A percentile compares a stretch with the other conserved stretches of the same genome.
These are phyloP conservation scores for Phytopythium boreale DNA, from an alignment of 352 stramenopile species.

Conservation along the genomic window DNA sequence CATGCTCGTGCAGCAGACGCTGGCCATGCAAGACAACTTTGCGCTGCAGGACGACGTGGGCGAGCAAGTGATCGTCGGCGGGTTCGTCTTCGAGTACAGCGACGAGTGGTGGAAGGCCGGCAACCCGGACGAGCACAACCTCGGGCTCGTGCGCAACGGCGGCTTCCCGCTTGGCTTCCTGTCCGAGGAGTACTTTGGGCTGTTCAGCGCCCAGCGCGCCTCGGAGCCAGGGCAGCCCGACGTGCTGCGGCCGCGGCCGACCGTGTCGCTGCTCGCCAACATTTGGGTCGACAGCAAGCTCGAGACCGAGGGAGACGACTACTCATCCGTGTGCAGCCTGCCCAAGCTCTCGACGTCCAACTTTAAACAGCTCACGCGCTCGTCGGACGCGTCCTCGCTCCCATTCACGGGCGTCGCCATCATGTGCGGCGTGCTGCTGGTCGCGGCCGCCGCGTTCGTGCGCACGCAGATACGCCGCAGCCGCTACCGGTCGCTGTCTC, in stretches of 20 bases:
- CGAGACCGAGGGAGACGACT: conserved; percentile 32
- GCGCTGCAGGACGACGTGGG: conserved; percentile 35
- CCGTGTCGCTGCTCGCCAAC: conserved; percentile 42
- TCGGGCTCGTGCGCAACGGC: conserved; percentile 37
- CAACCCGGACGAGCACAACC: conserved; percentile 45
- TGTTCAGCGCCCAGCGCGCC: conserved; percentile 26
- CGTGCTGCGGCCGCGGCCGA: conserved; percentile 41
- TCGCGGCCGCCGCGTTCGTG: not conserved
- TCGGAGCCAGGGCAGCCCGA: conserved; percentile 20
- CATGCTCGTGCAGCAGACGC: conserved; percentile 37
- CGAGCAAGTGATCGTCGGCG: conserved; percentile 56
- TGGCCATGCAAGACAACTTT: conserved; percentile 60
- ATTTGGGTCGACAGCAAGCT: conserved; percentile 39
- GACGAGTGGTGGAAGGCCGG: conserved; percentile 78
- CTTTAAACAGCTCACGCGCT: not conserved
- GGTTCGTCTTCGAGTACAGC: conserved; percentile 76
- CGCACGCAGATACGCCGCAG: conserved; percentile 2
- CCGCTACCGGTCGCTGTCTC: conserved; percentile 5
- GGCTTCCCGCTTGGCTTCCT: conserved; percentile 62
- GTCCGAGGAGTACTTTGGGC: conserved; percentile 65
- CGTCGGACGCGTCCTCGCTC: not conserved
- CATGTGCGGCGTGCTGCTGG: conserved; percentile 2
- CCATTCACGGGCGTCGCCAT: not conserved
- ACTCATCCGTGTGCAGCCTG: conserved; percentile 13
- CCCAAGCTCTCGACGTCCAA: not conserved